A percentile compares a stretch with the other conserved stretches of the same genome.
phyloP scores from a whole-genome alignment of 2,329 filamentous ascomycete genomes.

The Scedosporium minutisporum region DNA sequence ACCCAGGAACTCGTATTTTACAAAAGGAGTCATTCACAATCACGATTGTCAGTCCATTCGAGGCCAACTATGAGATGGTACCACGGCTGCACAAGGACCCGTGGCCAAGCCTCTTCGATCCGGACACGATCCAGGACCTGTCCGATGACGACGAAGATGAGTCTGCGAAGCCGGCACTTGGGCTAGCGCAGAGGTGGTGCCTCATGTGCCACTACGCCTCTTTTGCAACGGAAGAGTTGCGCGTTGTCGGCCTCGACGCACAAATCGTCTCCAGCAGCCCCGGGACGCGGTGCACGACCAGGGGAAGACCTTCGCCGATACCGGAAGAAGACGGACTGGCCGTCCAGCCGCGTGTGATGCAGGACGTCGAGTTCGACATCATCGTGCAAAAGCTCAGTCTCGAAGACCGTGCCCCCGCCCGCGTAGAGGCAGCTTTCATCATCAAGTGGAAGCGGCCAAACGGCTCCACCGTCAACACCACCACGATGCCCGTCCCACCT shows the following conservation, averaged over 20 bases:
- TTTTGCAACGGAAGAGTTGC: slow-evolving; percentile 63
- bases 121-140: slow-evolving; percentile 41
- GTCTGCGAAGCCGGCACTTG: slow-evolving; percentile 28
- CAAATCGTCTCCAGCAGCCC: slow-evolving; percentile 51
- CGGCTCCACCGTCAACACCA: slow-evolving; percentile 40
- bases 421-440: slow-evolving; percentile 63
- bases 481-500: slow-evolving; percentile 66
- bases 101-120: slow-evolving; percentile 82
- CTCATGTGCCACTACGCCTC: slow-evolving; percentile 66
- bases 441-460: slow-evolving; percentile 65
- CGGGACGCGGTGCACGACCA: slow-evolving; percentile 47
- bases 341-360: slow-evolving; percentile 58
- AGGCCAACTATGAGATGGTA: slow-evolving; percentile 80
- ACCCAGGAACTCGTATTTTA: slow-evolving; percentile 70
- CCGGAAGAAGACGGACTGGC: slow-evolving; percentile 31
- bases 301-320: slow-evolving; percentile 24
- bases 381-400: slow-evolving; percentile 66
- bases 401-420: slow-evolving; percentile 70
- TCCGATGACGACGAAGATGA: slow-evolving; percentile 25
- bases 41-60: slow-evolving; percentile 72
- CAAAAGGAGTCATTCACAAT: slow-evolving; percentile 63
- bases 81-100: slow-evolving; percentile 66
- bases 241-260: slow-evolving; percentile 53
- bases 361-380: slow-evolving; percentile 64
- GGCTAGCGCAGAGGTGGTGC: slow-evolving; percentile 73